Percentiles rank a stretch among this genome's conserved stretches.
These are phyloP conservation scores for Trypanosoma congolense DNA, from an alignment of 208 protist genomes.

Conservation along the genomic window DNA sequence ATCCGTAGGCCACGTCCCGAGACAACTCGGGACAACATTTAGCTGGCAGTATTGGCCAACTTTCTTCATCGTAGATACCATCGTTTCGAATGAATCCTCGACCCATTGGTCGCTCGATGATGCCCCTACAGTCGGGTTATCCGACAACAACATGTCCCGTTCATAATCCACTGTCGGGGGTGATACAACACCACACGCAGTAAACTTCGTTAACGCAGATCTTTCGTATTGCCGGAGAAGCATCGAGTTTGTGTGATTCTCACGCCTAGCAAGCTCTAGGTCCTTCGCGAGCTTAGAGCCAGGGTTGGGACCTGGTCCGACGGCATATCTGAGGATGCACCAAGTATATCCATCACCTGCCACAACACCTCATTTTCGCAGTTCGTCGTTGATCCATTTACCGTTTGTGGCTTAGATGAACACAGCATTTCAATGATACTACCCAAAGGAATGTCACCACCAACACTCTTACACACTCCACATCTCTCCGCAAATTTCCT, in stretches of 20 bases:
- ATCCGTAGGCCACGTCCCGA: slow-evolving; percentile 2
- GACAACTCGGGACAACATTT: slow-evolving; percentile 10
- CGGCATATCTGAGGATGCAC: slow-evolving; percentile 2
- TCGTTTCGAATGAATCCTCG: slow-evolving; percentile 5
- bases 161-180: slow-evolving; percentile 24
- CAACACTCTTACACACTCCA: slow-evolving; percentile 1
- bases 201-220: slow-evolving; percentile 28
- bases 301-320: slow-evolving; percentile 21
- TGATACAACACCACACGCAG: slow-evolving; percentile 36
- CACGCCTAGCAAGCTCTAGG: slow-evolving; percentile 38
- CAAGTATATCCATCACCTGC: slow-evolving; percentile 60
- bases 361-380: slow-evolving; percentile 10
- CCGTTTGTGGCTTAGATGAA: neutral
- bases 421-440: slow-evolving; percentile 14
- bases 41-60: slow-evolving; percentile 12
- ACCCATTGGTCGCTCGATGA: slow-evolving; percentile 15
- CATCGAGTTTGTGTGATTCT: slow-evolving; percentile 37
- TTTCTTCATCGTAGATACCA: slow-evolving; percentile 15
- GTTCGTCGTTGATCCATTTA: slow-evolving; percentile 3
- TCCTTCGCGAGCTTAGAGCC: slow-evolving; percentile 43
- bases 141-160: slow-evolving; percentile 10
- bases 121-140: neutral
- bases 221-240: slow-evolving; percentile 50
- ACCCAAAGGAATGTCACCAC: slow-evolving; percentile 10
- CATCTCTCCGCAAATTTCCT: slow-evolving; percentile 10